phyloP scores from a whole-genome alignment of 352 stramenopile genomes.

The Pythium phragmiticola region DNA sequence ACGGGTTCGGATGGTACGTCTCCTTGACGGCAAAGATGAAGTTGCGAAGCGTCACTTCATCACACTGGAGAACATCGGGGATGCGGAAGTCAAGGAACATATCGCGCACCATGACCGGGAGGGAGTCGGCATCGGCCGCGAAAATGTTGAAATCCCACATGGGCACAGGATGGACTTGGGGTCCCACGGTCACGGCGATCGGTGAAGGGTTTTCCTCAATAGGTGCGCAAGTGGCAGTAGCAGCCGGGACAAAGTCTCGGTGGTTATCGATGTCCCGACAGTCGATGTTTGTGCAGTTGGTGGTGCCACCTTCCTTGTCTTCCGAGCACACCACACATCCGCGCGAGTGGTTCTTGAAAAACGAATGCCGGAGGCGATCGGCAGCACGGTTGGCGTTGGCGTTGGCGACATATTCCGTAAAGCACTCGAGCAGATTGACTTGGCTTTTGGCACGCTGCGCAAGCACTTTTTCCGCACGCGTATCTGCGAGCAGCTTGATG shows the following conservation, averaged over 20 bases:
- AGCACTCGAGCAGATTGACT: conserved; percentile 76
- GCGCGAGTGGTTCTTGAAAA: conserved; percentile 43
- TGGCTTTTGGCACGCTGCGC: conserved; percentile 69
- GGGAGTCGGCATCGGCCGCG: conserved; percentile 40
- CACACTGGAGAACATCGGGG: conserved; percentile 56
- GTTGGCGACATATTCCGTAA: conserved; percentile 68
- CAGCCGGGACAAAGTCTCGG: background rate
- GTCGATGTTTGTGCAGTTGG: conserved; percentile 24
- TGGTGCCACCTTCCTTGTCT: conserved; percentile 26
- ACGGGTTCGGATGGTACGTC: conserved; percentile 87
- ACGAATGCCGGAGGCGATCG: conserved; percentile 58
- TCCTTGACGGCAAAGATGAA: conserved; percentile 83
- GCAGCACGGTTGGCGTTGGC: conserved; percentile 44
- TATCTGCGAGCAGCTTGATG: conserved; percentile 86
- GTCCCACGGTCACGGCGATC: conserved; percentile 17
- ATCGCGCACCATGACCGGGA: conserved; percentile 60
- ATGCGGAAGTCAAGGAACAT: conserved; percentile 82
- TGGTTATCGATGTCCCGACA: conserved; percentile 16
- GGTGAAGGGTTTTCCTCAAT: background rate
- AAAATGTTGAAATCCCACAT: conserved; percentile 88
- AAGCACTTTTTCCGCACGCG: conserved; percentile 66
- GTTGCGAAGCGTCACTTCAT: conserved; percentile 58
- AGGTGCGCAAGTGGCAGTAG: background rate
- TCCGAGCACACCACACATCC: conserved; percentile 39
- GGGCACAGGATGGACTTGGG: conserved; percentile 19